Evolutionary conservation across 2,329 filamentous ascomycete species (phyloP).

Genomic region (Colletotrichum tabaci): DNA sequence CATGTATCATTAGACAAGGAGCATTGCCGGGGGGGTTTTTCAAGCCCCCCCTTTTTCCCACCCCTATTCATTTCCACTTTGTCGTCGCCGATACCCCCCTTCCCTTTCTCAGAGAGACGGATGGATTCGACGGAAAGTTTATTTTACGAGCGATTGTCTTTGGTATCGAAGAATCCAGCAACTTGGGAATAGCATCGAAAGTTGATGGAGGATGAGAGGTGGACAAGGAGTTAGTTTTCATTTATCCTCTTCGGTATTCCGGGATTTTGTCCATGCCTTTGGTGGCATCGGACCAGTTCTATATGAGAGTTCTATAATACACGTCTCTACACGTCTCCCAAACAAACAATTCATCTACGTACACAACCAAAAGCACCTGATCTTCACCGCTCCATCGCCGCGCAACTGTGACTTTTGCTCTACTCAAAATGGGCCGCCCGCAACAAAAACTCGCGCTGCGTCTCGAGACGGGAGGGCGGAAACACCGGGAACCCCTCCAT

Average conservation of each 20-base stretch:
- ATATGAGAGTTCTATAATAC: conserved; percentile 33
- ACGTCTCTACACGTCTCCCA: conserved; percentile 11
- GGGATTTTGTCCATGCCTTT: neutral
- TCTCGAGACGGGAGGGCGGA: neutral
- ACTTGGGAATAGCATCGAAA: conserved; percentile 13
- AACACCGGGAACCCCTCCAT: neutral
- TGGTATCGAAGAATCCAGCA: neutral
- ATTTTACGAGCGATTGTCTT: conserved; percentile 22
- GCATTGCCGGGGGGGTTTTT: conserved; percentile 16
- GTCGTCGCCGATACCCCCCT: conserved; percentile 44
- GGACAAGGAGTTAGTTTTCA: neutral
- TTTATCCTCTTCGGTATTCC: neutral
- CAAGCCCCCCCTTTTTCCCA: neutral
- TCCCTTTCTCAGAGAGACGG: conserved; percentile 40
- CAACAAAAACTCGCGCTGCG: no score
- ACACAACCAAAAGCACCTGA: no score
- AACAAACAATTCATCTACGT: conserved; percentile 23
- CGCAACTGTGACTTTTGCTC: neutral
- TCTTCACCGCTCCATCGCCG: neutral
- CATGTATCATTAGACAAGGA: conserved; percentile 36
- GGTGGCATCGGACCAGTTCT: conserved; percentile 5
- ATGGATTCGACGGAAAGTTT: conserved; percentile 43
- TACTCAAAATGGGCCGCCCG: no score
- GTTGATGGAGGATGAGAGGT: neutral
- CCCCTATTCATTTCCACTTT: conserved; percentile 24